phyloP scores from a whole-genome alignment of 2,329 filamentous ascomycete species.

The Penicillium sp. region DNA sequence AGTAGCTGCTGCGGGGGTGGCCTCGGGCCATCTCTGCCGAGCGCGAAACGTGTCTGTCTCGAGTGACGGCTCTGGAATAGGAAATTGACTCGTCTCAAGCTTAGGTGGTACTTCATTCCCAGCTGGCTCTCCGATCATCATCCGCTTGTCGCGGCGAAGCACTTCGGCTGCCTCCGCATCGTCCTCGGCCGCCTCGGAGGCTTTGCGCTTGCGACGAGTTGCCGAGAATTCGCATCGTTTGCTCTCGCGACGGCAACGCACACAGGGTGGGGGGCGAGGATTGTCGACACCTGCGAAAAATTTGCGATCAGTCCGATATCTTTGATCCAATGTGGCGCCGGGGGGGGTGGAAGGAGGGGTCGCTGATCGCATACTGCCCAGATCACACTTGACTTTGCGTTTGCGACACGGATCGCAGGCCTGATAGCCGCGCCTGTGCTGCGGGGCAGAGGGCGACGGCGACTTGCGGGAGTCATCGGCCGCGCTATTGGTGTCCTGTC shows the following conservation, averaged over 20 bases:
- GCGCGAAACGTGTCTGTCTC: slow-evolving; percentile 26
- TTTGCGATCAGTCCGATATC: slow-evolving; percentile 18
- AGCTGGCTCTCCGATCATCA: slow-evolving; percentile 51
- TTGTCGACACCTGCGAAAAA: slow-evolving; percentile 69
- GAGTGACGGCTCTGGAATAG: slow-evolving; percentile 29
- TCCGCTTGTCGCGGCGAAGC: slow-evolving; percentile 52
- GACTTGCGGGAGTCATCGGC: slow-evolving; percentile 29
- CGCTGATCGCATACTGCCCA: slow-evolving; percentile 43
- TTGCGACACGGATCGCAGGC: slow-evolving; percentile 52
- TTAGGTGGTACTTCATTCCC: slow-evolving; percentile 24
- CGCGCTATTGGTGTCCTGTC: slow-evolving; percentile 22
- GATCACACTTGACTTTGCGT: slow-evolving; percentile 52
- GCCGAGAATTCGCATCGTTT: slow-evolving; percentile 98
- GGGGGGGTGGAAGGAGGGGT: slow-evolving; percentile 16
- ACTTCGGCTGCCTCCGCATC: slow-evolving; percentile 47
- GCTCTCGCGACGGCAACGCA: slow-evolving; percentile 88
- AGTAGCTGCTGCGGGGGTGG: slow-evolving; percentile 23
- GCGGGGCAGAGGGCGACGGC: slow-evolving; percentile 33
- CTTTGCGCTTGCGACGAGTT: slow-evolving; percentile 88
- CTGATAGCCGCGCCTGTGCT: slow-evolving; percentile 52
- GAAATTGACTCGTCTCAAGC: slow-evolving; percentile 30
- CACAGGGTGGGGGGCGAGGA: slow-evolving; percentile 89
- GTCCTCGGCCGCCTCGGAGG: slow-evolving; percentile 48
- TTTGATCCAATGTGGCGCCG: slow-evolving; percentile 1
- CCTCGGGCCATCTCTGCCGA: slow-evolving; percentile 35